Evolutionary conservation across 352 stramenopile genomes (phyloP), one percentile per base, ranked within the genome.

Genomic region (Globisporangium yorkense): DNA sequence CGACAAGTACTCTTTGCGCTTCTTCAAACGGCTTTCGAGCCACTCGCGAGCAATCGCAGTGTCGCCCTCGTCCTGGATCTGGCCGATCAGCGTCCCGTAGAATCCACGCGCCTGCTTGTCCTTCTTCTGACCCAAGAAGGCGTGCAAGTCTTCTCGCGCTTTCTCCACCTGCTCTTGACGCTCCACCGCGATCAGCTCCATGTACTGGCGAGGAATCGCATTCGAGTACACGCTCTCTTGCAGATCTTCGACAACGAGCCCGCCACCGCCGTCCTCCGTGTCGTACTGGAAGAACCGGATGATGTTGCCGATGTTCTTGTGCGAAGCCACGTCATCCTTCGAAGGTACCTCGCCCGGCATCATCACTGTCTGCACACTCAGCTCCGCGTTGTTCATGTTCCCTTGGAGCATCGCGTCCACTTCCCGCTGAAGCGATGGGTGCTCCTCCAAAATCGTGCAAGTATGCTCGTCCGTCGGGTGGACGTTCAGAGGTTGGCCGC

Each of bases 221-320:
- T 94, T 94, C 0, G 79, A 65, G 55, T 89, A 89, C 3, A 80
- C 61, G 44, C 78, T 88, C 59, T 94, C 85, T 49, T 93, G 80
- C 35, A 95, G 56, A 46, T 93, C 85, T 57, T 95, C 85, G 3
- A 95, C 85, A 1, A 95, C 85, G 16, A 95, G 72, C 31, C 83
- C 85, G 47, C 77, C 84, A 2, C 78, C 75, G 0, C 83, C 85
- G 60, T 91, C 80, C 62, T 92, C 81, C 21, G 85, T 88, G 50
- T 95, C 85, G 37, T 92, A 95, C 62, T 93, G 84, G 59, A 95
- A 95, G 54, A 90, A 95, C 13, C 83, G 81, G 41, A 92, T 92
- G 46, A 95, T 92, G 66, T 95, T 92, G 24, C 85, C 85, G 51
- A 95, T 95, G 59, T 91, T 90, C 62, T 92, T 90, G 68, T 95